These are phyloP conservation scores for Dioscorea dumetorum DNA, from an alignment of 106 monocot genomes.

Conservation along the genomic window DNA sequence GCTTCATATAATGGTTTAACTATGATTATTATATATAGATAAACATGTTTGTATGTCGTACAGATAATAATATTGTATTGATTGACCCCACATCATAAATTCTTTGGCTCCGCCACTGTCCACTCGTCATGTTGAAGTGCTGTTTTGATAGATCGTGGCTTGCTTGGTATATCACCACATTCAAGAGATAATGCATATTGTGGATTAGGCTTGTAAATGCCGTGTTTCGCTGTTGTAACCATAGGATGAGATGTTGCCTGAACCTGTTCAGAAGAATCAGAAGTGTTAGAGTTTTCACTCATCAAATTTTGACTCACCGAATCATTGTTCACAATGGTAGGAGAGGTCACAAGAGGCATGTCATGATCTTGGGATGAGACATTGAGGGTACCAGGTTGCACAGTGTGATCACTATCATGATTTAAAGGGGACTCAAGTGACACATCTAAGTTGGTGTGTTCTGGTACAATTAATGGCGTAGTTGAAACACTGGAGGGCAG, in stretches of 20 bases:
- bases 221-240: background rate
- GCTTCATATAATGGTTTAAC: too few relatives aligned
- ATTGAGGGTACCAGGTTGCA: background rate
- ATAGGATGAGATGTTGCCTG: background rate
- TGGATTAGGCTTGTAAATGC: background rate
- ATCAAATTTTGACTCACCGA: too few relatives aligned
- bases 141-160: background rate
- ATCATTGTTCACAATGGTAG: background rate
- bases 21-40: too few relatives aligned
- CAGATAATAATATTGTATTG: too few relatives aligned
- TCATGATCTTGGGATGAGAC: background rate
- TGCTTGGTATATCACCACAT: background rate
- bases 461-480: background rate
- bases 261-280: background rate
- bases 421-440: background rate
- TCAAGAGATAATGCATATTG: background rate
- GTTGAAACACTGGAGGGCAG: too few relatives aligned
- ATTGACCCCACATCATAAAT: too few relatives aligned
- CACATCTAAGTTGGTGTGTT: background rate
- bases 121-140: too few relatives aligned
- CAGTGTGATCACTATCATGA: background rate
- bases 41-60: too few relatives aligned
- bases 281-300: background rate
- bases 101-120: too few relatives aligned
- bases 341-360: background rate